Conservation (phyloP, 2,329 filamentous ascomycete genomes). For the Xylaria hypoxylon region DNA sequence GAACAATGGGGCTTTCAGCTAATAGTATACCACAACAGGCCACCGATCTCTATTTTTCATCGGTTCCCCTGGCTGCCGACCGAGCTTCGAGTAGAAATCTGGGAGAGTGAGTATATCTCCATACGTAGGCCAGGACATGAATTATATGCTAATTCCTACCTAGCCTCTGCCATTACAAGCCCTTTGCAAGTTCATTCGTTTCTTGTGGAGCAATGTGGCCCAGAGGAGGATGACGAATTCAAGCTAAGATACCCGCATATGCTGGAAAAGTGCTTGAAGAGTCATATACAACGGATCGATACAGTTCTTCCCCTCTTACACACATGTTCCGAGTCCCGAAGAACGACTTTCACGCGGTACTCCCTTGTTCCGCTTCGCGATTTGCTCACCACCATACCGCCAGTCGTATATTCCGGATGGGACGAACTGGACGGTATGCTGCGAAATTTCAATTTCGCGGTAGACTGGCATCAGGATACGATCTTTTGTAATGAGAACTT, state of each 20-base stretch:
- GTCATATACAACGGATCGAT: not conserved
- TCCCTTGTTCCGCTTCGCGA: not conserved
- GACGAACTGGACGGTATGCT: too few relatives aligned
- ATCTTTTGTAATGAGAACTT: not conserved
- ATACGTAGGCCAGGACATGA: not conserved
- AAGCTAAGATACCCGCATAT: too few relatives aligned
- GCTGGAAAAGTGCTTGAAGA: not conserved
- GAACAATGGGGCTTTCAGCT: not conserved
- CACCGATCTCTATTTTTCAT: not conserved
- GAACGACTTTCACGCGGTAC: not conserved
- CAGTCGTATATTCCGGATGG: too few relatives aligned
- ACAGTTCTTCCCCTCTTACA: not conserved
- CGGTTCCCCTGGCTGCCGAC: not conserved
- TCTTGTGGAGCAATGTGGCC: not conserved
- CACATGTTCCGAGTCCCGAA: not conserved
- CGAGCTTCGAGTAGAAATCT: constrained; percentile 6
- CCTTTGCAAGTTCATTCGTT: not conserved
- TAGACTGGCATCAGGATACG: not conserved
- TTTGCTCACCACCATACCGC: too few relatives aligned
- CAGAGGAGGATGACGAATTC: too few relatives aligned
- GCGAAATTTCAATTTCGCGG: not conserved
- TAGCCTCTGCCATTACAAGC: not conserved
- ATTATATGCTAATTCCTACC: not conserved
- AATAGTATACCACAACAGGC: not conserved
- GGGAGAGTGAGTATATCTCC: not conserved